Conservation (phyloP, 805 yeast species). For the Lipomyces yamanashiensis region DNA sequence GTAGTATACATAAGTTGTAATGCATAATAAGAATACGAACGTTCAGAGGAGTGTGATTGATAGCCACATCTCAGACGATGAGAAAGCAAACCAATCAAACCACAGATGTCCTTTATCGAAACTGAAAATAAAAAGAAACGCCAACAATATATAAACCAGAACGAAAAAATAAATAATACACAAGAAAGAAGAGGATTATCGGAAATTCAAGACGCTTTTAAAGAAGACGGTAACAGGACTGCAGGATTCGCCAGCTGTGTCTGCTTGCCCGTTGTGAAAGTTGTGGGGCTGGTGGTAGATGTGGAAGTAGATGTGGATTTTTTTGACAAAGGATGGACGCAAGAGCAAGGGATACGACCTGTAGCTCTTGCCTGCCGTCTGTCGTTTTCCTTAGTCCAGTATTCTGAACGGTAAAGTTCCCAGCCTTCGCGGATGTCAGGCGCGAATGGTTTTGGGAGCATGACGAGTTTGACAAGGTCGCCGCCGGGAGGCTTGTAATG, state of each 20-base stretch:
- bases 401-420: conserved; percentile 92
- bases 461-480: conserved; percentile 75
- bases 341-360: conserved; percentile 30
- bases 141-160: too few relatives aligned
- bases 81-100: too few relatives aligned
- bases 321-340: conserved; percentile 6
- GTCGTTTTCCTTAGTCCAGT: conserved; percentile 81
- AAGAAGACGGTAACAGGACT: too few relatives aligned
- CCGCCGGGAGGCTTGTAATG: conserved; percentile 55
- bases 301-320: neutral
- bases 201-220: too few relatives aligned
- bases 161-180: too few relatives aligned
- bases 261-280: neutral
- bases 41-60: too few relatives aligned
- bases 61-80: too few relatives aligned
- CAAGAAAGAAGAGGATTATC: too few relatives aligned
- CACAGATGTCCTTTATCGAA: too few relatives aligned
- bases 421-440: conserved; percentile 88
- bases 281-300: neutral
- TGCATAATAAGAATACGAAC: too few relatives aligned
- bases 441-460: conserved; percentile 80
- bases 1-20: too few relatives aligned
- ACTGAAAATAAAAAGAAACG: too few relatives aligned
- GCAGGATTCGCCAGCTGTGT: neutral
- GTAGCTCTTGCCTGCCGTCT: conserved; percentile 31